Evolutionary conservation across 768 basidiomycete genomes (phyloP), one percentile per base, ranked within the genome.

Genomic region (Leccinellum albellum): DNA sequence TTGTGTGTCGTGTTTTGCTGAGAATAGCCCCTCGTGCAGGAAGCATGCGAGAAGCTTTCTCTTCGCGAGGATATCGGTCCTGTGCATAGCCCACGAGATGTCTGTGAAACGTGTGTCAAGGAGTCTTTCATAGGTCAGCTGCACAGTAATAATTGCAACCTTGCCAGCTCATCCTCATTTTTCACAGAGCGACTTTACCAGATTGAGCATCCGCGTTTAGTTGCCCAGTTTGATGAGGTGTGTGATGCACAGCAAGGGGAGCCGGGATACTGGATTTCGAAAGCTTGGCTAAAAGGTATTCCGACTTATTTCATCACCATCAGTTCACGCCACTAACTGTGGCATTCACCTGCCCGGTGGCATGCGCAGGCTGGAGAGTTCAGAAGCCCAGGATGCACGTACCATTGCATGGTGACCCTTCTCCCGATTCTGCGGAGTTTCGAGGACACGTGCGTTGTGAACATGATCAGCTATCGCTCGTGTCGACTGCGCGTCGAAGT

Each of bases 361-460:
- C 48, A 51, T 60, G 46, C 6, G 56, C 32, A 94, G 92, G 91
- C 68, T 94, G 92, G 92, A 76, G 76, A 67, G 71, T 82, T 52
- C 64, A 70, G 46, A 87, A 80, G 63, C 92, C 92, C 23, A 89
- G 82, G 70, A 91, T 94, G 88, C 91, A 94, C 66, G 71, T 74
- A 28, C 63, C 71, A 35, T 75, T 73, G 37, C 66, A 82, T 64
- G 72, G 67, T 24, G 92, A 94, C 70, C 88, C 87, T 10, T 73
- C 81, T 14, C 92, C 92, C 5, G 84, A 86, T 64, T 76, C 81
- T 26, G 66, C 69, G 6, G 80, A 82, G 28, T 93, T 79, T 68
- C 62, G 69, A 44, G 66, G 70, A 33, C 81, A 94, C 66, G 85
- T 93, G 50, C 66, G 73, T 3, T 94, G 92, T 67, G 86, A 87